phyloP scores from a whole-genome alignment of 2,329 filamentous ascomycete species.

The Knufia petricola region DNA sequence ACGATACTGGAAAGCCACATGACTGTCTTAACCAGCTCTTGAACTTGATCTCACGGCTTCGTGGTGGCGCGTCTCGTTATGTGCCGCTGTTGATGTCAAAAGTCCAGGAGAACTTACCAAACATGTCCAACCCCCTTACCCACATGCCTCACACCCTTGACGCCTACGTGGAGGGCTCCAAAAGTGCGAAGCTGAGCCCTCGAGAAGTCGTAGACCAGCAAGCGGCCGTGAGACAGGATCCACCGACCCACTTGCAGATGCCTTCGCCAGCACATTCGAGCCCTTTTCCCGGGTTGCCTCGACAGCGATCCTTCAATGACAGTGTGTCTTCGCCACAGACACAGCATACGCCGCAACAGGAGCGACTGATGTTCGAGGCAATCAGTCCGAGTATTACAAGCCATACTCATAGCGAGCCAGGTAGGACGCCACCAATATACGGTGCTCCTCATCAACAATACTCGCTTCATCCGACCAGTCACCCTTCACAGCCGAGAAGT shows the following conservation, averaged over 20 bases:
- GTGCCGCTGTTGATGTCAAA: constrained; percentile 68
- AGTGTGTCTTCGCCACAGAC: background rate
- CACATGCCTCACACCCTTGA: constrained; percentile 9
- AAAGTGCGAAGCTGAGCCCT: background rate
- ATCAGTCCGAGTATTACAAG: background rate
- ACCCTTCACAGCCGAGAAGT: background rate
- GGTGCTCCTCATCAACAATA: background rate
- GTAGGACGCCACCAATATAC: constrained; percentile 6
- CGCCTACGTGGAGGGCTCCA: background rate
- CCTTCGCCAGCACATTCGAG: background rate
- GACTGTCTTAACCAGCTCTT: constrained; percentile 65
- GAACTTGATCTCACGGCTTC: constrained; percentile 57
- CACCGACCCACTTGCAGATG: background rate
- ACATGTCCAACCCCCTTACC: constrained; percentile 4
- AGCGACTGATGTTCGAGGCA: constrained; percentile 1
- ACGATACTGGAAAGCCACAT: constrained; percentile 48
- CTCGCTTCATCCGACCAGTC: background rate
- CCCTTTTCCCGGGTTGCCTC: background rate
- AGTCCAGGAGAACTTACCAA: constrained; percentile 60
- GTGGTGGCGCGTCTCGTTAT: constrained; percentile 67
- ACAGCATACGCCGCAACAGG: background rate
- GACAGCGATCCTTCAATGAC: background rate
- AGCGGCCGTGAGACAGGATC: background rate
- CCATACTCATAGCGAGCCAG: background rate
- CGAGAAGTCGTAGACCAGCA: background rate